Conservation (phyloP, 257 asterid genomes). For the Ehretia macrophylla region DNA sequence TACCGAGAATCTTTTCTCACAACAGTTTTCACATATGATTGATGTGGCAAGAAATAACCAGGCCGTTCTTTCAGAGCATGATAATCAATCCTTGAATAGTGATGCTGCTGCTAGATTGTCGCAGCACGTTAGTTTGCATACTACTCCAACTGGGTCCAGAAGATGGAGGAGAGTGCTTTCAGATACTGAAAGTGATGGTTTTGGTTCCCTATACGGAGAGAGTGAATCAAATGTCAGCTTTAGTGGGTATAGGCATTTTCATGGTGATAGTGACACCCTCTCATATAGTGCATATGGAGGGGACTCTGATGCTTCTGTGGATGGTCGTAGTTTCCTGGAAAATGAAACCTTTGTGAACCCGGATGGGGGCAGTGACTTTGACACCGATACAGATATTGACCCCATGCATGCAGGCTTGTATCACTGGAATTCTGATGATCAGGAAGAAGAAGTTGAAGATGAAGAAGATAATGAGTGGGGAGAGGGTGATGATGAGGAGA, state of each 20-base stretch:
- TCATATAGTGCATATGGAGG: constrained; percentile 60
- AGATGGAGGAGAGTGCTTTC: constrained; percentile 65
- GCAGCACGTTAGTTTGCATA: constrained; percentile 37
- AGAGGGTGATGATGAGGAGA: constrained; percentile 47
- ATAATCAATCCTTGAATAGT: constrained; percentile 42
- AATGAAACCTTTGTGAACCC: constrained; percentile 38
- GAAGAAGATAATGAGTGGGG: constrained; percentile 55
- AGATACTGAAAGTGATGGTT: constrained; percentile 75
- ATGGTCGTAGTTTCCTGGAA: constrained; percentile 52
- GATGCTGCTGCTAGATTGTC: constrained; percentile 33
- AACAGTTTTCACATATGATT: constrained; percentile 50
- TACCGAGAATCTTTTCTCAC: constrained; percentile 54
- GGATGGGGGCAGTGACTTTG: constrained; percentile 52
- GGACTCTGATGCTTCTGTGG: constrained; percentile 72
- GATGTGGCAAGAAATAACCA: constrained; percentile 52
- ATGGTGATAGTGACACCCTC: constrained; percentile 53
- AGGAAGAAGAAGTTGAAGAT: constrained; percentile 38
- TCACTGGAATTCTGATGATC: constrained; percentile 63
- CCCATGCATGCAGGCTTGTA: constrained; percentile 86
- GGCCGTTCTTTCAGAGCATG: constrained; percentile 32
- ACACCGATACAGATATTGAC: constrained; percentile 78
- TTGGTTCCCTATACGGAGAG: constrained; percentile 73
- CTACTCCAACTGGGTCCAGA: constrained; percentile 66
- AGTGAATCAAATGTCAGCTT: constrained; percentile 68
- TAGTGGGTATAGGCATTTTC: constrained; percentile 54